These are phyloP conservation scores for Eutrema yunnanense DNA, from an alignment of 345 rosid species.

Conservation along the genomic window DNA sequence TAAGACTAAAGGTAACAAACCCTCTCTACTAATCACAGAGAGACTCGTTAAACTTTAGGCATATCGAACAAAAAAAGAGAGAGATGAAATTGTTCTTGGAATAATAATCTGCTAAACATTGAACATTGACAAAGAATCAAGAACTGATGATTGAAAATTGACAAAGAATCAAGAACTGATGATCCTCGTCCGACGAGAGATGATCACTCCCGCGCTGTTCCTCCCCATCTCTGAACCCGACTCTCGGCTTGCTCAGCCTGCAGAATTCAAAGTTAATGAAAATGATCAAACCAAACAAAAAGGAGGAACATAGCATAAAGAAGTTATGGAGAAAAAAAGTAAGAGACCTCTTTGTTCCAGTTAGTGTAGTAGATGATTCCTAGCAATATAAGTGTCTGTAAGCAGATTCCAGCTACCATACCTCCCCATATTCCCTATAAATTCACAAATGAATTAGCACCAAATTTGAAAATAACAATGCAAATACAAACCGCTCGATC, in stretches of 20 bases:
- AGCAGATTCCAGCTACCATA: conserved; percentile 75
- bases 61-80: neutral
- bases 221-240: conserved; percentile 83
- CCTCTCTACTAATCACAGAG: neutral
- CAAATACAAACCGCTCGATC: neutral
- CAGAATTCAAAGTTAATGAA: neutral
- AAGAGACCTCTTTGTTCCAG: conserved; percentile 71
- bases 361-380: conserved; percentile 58
- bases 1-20: neutral
- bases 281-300: neutral
- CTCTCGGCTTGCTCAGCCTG: conserved; percentile 76
- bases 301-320: neutral
- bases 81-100: neutral
- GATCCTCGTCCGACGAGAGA: neutral
- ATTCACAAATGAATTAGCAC: neutral
- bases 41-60: neutral
- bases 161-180: neutral
- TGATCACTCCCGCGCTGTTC: conserved; percentile 35
- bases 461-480: neutral
- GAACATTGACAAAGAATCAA: neutral
- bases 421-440: conserved; percentile 95
- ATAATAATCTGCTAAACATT: neutral
- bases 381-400: conserved; percentile 68
- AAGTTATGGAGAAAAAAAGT: neutral
- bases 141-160: neutral